Evolutionary conservation across 441 rosid species (phyloP).

Genomic region (Jatropha multifida): DNA sequence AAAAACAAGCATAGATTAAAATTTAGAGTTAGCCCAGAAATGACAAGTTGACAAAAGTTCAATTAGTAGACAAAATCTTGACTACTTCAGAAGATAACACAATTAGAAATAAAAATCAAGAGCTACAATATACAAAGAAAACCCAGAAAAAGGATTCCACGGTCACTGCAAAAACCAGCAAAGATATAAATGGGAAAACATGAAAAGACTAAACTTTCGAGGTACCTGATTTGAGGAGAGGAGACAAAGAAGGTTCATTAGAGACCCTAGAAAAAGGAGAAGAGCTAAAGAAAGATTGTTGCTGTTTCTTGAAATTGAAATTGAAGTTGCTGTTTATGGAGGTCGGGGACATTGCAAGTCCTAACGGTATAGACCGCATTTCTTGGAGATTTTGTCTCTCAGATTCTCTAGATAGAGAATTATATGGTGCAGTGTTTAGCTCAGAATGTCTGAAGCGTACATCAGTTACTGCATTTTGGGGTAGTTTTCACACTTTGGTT

Average conservation of each 20-base stretch:
- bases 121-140: not conserved
- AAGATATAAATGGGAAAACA: not conserved
- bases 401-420: not conserved
- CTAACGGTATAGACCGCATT: constrained; percentile 71
- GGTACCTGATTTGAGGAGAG: constrained; percentile 47
- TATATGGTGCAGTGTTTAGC: not conserved
- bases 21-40: not conserved
- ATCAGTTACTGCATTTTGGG: not conserved
- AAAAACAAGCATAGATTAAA: not conserved
- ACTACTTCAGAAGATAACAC: not conserved
- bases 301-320: constrained; percentile 33
- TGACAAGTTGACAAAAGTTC: not conserved
- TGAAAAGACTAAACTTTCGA: not conserved
- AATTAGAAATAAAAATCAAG: not conserved
- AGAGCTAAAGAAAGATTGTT: constrained; percentile 2
- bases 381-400: constrained; percentile 11
- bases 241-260: constrained; percentile 21
- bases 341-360: constrained; percentile 45
- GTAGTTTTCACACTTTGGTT: too few species aligned
- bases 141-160: constrained; percentile 7
- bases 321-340: constrained; percentile 21
- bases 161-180: constrained; percentile 15
- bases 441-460: not conserved
- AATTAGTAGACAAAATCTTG: not conserved
- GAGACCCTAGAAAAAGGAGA: constrained; percentile 31